Evolutionary conservation across 306 rosid species (phyloP).

Genomic region (Glycyrrhiza uralensis): DNA sequence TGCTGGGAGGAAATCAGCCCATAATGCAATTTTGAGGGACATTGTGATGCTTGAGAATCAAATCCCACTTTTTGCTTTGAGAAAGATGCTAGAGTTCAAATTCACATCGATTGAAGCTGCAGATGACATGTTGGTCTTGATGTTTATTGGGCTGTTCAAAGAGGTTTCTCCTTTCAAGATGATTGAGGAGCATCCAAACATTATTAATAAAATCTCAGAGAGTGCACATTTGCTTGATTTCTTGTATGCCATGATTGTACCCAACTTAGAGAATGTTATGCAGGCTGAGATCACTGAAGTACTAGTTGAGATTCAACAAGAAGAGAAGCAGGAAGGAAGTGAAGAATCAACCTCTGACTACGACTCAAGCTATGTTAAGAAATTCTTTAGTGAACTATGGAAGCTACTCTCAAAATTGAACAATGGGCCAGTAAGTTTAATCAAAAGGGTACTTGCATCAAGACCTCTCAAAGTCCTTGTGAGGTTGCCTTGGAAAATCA

Average conservation of each 20-base stretch:
- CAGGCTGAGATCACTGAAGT: background rate
- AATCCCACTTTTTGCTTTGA: too few species aligned
- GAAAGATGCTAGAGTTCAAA: too few species aligned
- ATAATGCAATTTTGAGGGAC: too few species aligned
- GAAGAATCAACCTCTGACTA: constrained; percentile 2
- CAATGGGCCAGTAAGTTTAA: constrained; percentile 40
- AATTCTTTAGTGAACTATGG: constrained; percentile 34
- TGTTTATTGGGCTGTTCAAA: too few species aligned
- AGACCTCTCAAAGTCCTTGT: constrained; percentile 41
- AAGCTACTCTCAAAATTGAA: constrained; percentile 45
- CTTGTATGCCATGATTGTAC: constrained; percentile 49
- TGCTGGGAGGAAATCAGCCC: too few species aligned
- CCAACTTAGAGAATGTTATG: constrained; percentile 24
- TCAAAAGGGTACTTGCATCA: constrained; percentile 43
- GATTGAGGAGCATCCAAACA: too few species aligned
- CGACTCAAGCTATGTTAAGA: constrained; percentile 11
- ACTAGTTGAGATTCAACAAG: constrained; percentile 18
- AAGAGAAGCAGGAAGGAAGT: background rate
- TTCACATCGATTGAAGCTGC: too few species aligned
- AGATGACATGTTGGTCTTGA: too few species aligned
- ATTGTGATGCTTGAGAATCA: too few species aligned
- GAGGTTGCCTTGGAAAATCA: constrained; percentile 58
- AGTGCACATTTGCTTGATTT: constrained; percentile 60
- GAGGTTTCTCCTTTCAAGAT: too few species aligned
- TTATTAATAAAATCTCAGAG: constrained; percentile 36